phyloP scores from a whole-genome alignment of 1,284 basidiomycete species.

The Cryptococcus sp. region DNA sequence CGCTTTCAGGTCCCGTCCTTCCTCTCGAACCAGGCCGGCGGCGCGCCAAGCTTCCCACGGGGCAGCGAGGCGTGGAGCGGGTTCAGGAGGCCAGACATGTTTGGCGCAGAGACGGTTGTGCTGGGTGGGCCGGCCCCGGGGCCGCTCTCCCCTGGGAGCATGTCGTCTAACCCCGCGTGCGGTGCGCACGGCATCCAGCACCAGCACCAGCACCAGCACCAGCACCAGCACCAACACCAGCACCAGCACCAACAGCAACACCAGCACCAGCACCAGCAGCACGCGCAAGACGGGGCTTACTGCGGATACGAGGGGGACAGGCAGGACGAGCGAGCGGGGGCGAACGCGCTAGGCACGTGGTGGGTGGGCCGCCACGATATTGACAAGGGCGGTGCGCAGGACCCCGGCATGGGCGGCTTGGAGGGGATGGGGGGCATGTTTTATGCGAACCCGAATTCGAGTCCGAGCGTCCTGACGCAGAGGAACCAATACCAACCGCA shows the following conservation, averaged over 20 bases:
- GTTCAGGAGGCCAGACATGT: constrained; percentile 26
- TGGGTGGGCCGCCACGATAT: constrained; percentile 14
- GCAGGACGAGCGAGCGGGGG: too few relatives aligned
- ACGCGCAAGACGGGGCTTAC: too few relatives aligned
- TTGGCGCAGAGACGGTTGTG: constrained; percentile 5
- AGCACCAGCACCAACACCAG: constrained; percentile 9
- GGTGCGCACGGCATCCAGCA: background rate
- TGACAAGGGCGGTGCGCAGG: background rate
- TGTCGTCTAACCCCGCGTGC: constrained; percentile 16
- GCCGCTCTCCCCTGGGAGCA: constrained; percentile 23
- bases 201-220: constrained; percentile 4
- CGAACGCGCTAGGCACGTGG: constrained; percentile 1
- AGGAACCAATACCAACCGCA: constrained; percentile 1
- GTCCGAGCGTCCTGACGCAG: constrained; percentile 8
- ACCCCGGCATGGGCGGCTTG: background rate
- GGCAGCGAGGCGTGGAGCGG: constrained; percentile 47
- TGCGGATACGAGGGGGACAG: too few relatives aligned
- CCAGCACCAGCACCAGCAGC: constrained; percentile 10
- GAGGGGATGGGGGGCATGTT: constrained; percentile 16
- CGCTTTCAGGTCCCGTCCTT: constrained; percentile 42
- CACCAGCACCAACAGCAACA: constrained; percentile 5
- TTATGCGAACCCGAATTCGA: constrained; percentile 35
- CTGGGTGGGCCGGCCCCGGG: constrained; percentile 1
- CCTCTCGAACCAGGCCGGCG: constrained; percentile 31
- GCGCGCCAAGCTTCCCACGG: constrained; percentile 38